Conservation (phyloP, 2,329 filamentous ascomycete species). For the Lachnellula cervina region DNA sequence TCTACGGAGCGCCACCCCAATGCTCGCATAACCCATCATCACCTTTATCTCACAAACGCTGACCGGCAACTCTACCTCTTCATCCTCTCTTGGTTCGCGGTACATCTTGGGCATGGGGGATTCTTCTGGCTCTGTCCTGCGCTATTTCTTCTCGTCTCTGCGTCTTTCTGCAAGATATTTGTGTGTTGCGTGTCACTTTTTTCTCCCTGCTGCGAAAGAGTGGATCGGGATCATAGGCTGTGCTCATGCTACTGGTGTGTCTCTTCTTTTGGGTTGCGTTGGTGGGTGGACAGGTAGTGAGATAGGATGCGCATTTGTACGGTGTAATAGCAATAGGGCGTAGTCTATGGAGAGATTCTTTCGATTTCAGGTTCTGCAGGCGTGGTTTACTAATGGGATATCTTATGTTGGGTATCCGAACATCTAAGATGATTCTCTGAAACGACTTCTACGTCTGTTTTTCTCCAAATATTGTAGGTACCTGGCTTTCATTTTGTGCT, state of each 20-base stretch:
- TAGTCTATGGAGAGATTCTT: constrained; percentile 34
- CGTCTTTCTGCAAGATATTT: constrained; percentile 30
- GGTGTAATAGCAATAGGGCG: constrained; percentile 37
- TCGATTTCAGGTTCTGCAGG: constrained; percentile 10
- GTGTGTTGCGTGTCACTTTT: constrained; percentile 25
- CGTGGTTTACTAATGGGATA: not conserved
- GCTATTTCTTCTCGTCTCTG: constrained; percentile 30
- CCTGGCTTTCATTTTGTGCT: not conserved
- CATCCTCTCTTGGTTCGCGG: constrained; percentile 27
- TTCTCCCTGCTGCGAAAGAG: constrained; percentile 23
- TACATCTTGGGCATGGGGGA: constrained; percentile 30
- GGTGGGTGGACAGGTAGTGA: constrained; percentile 22
- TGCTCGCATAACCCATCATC: constrained; percentile 19
- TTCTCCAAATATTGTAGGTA: not conserved
- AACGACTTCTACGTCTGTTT: not conserved
- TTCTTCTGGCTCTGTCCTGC: constrained; percentile 25
- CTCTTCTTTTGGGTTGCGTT: constrained; percentile 24
- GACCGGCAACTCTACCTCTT: constrained; percentile 14
- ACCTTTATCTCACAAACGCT: constrained; percentile 13
- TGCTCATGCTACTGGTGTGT: constrained; percentile 20
- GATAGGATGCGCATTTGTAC: constrained; percentile 33
- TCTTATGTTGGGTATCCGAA: not conserved
- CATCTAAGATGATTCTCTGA: not conserved
- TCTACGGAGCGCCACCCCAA: constrained; percentile 21
- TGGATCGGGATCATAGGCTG: constrained; percentile 29